A percentile compares a stretch with the other conserved stretches of the same genome.
Conservation (phyloP, 495 filamentous ascomycete genomes). For the Penicillium argentinense region DNA sequence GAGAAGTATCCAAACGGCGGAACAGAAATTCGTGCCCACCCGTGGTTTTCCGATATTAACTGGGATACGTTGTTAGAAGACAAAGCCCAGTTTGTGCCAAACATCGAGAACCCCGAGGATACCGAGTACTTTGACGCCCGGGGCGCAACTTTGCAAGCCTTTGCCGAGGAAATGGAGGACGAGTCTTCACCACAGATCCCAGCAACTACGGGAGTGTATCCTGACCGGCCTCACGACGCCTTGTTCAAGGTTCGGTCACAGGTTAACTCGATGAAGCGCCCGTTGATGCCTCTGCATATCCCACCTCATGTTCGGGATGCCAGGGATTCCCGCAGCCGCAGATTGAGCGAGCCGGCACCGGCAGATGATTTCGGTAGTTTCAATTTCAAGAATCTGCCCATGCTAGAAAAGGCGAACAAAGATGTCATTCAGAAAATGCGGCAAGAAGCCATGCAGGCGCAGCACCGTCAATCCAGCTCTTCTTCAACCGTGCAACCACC, state of each 20-base stretch:
- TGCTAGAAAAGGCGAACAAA: slow-evolving; percentile 97
- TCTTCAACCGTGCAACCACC: slow-evolving; percentile 35
- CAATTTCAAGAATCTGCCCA: slow-evolving; percentile 94
- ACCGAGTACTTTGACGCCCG: slow-evolving; percentile 97
- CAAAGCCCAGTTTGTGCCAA: slow-evolving; percentile 92
- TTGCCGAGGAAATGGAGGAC: slow-evolving; percentile 91
- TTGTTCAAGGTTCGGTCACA: slow-evolving; percentile 86
- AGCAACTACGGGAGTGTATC: slow-evolving; percentile 52
- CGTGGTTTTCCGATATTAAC: slow-evolving; percentile 85
- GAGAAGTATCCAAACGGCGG: slow-evolving; percentile 80
- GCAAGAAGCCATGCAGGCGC: slow-evolving; percentile 77
- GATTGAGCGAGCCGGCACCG: slow-evolving; percentile 85
- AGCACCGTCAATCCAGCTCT: slow-evolving; percentile 41
- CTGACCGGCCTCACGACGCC: slow-evolving; percentile 90
- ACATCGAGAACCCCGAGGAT: slow-evolving; percentile 89
- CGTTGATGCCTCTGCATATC: slow-evolving; percentile 92
- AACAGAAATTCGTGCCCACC: slow-evolving; percentile 82
- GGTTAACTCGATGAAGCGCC: slow-evolving; percentile 79
- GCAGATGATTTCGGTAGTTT: slow-evolving; percentile 95
- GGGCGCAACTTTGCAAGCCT: slow-evolving; percentile 84
- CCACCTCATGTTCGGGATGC: slow-evolving; percentile 90
- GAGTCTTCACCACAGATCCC: slow-evolving; percentile 65
- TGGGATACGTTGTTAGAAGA: slow-evolving; percentile 91
- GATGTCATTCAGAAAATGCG: slow-evolving; percentile 95
- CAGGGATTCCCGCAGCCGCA: slow-evolving; percentile 71